Percentiles rank a stretch among this genome's conserved stretches.
phyloP scores from a whole-genome alignment of 129 eudicot genomes.

The Oenanthe sinensis region DNA sequence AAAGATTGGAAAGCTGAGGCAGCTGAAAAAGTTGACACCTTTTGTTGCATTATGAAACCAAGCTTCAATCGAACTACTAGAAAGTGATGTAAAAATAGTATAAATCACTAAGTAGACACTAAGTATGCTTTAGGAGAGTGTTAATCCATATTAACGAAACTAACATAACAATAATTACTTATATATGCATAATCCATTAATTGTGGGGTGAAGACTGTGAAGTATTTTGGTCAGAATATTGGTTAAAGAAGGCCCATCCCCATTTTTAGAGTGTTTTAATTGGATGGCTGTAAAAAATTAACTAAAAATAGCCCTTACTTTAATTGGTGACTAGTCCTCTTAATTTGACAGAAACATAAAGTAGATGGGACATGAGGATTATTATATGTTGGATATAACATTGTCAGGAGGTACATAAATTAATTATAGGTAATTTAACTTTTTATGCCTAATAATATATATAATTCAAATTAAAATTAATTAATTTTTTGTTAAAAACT shows the following conservation, averaged over 20 bases:
- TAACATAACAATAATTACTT: background rate
- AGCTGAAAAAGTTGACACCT: background rate
- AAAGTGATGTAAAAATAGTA: background rate
- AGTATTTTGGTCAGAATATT: no score
- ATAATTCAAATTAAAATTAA: no score
- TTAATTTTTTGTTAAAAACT: no score
- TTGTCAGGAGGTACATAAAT: background rate
- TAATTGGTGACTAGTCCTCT: background rate
- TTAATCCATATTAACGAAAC: background rate
- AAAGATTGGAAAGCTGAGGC: conserved; percentile 3
- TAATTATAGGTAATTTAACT: no score
- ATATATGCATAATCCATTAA: background rate
- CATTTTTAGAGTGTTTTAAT: background rate
- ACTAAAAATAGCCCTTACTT: background rate
- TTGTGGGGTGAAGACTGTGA: background rate
- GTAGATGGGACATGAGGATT: background rate
- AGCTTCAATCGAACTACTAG: conserved; percentile 1
- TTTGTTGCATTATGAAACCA: background rate
- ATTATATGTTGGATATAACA: background rate
- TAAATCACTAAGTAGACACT: background rate
- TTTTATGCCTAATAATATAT: no score
- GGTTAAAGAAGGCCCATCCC: background rate
- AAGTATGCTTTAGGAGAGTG: background rate
- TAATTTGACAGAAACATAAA: background rate
- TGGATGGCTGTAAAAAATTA: background rate